These are phyloP conservation scores for Cyberlindnera bimundalis DNA, from an alignment of 805 yeast species.

Conservation along the genomic window DNA sequence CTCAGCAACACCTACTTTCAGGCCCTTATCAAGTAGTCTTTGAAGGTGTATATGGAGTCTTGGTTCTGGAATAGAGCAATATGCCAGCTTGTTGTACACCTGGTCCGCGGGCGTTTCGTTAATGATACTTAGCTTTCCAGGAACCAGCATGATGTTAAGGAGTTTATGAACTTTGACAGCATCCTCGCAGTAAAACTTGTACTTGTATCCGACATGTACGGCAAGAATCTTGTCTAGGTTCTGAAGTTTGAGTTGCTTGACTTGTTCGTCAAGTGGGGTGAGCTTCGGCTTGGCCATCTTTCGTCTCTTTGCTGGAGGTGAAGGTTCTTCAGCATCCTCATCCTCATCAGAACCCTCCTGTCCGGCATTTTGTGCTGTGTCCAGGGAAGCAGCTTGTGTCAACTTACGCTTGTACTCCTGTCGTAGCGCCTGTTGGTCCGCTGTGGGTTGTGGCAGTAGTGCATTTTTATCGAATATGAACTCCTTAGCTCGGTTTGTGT, in stretches of 20 bases:
- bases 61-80: conserved; percentile 80
- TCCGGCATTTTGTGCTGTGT: background rate
- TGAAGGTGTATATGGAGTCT: conserved; percentile 74
- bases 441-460: conserved; percentile 2
- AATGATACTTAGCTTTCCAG: conserved; percentile 59
- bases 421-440: conserved; percentile 5
- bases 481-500: conserved; percentile 13
- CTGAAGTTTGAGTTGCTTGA: conserved; percentile 55
- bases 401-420: conserved; percentile 11
- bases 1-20: conserved; percentile 82
- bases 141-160: conserved; percentile 66
- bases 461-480: conserved; percentile 7
- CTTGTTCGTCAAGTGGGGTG: conserved; percentile 83
- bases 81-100: conserved; percentile 61
- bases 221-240: conserved; percentile 71
- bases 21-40: conserved; percentile 64
- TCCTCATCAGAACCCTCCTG: conserved; percentile 10
- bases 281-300: conserved; percentile 33
- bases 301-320: conserved; percentile 6
- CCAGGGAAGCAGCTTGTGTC: background rate
- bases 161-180: conserved; percentile 67
- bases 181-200: conserved; percentile 81
- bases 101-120: conserved; percentile 47
- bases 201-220: conserved; percentile 90
- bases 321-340: conserved; percentile 1